Evolutionary conservation across 2,329 filamentous ascomycete species (phyloP), one percentile per base, ranked within the genome.

Genomic region (Microsporum audouinii): DNA sequence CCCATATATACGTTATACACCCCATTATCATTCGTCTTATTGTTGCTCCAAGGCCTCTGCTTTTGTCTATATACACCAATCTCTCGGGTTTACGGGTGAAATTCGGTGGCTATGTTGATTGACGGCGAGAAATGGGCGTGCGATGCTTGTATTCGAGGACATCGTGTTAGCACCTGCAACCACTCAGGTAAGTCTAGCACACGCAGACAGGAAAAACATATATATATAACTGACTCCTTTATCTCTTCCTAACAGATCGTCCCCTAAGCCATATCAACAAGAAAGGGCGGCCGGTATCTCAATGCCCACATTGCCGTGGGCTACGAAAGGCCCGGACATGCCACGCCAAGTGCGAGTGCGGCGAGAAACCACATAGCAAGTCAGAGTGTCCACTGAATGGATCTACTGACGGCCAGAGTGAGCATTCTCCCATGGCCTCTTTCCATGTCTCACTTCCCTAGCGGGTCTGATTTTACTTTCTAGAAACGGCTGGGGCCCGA

Each of bases 101-200:
- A 43, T 29, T n/a, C 7, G 49, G 29, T 23, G 49, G 47, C 55
- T 17, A 67, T 67, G 65, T 63, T 67, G 61, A 67, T 67, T 59
- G 62, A 65, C 56, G 65, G 65, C 47, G 65, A 67, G 60, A 67
- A 67, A 56, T 67, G 63, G 62, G 65, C 65, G 53, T 67, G 65
- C 61, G 89, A 95, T 79, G 91, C 91, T 78, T 99, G 94, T 79
- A 91, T 99, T 74, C 88, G 94, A 77, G 94, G 94, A 73, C 94
- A 99, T 80, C 89, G 94, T 74, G 94, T 99, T 73, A 97, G 91
- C 87, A 96, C 94, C 75, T 99, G 94, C 81, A 90, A 92, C 76
- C 94, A 99, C 77, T 84, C 85, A 75, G 91, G 91, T 96, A 84
- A 80, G 88, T 82, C 39, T 6, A 23, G 23, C 55, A 12, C 17